Conservation (phyloP, 208 protist species). For the Trypanosomatidae sp. region DNA sequence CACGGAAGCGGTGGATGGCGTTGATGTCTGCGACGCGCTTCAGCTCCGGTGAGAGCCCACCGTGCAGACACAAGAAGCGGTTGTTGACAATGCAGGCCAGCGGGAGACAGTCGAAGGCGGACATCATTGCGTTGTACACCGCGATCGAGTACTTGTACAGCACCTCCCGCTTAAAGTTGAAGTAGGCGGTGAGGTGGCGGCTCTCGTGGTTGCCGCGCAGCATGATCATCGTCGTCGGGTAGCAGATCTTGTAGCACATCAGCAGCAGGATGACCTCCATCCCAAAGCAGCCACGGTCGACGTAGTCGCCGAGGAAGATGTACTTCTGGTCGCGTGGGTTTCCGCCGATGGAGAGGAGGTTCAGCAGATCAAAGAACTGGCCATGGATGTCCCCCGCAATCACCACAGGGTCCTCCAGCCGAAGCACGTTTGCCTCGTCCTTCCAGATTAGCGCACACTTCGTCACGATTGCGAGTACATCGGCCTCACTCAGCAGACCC, state of each 20-base stretch:
- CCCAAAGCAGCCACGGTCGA: constrained; percentile 93
- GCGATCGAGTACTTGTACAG: constrained; percentile 89
- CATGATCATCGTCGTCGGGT: constrained; percentile 91
- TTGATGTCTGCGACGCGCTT: constrained; percentile 79
- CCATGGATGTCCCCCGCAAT: too few species aligned
- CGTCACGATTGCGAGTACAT: too few species aligned
- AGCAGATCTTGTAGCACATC: constrained; percentile 94
- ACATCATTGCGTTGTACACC: constrained; percentile 92
- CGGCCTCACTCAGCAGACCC: too few species aligned
- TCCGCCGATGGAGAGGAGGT: constrained; percentile 94
- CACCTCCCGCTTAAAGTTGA: constrained; percentile 97
- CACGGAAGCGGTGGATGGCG: constrained; percentile 93
- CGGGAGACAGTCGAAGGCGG: constrained; percentile 93
- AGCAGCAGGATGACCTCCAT: constrained; percentile 92
- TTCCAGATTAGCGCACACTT: too few species aligned
- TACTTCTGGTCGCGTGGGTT: constrained; percentile 86
- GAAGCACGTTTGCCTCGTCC: too few species aligned
- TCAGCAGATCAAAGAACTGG: constrained; percentile 97
- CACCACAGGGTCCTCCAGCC: too few species aligned
- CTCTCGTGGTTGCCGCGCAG: constrained; percentile 98
- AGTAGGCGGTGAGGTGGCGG: constrained; percentile 97
- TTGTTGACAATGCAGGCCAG: constrained; percentile 87
- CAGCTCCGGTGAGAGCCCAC: constrained; percentile 85
- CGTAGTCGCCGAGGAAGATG: constrained; percentile 98
- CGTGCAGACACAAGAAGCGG: constrained; percentile 95